Percentiles rank a stretch among this genome's conserved stretches.
Conservation (phyloP, 352 stramenopile genomes). For the Phytophthora foliorum region DNA sequence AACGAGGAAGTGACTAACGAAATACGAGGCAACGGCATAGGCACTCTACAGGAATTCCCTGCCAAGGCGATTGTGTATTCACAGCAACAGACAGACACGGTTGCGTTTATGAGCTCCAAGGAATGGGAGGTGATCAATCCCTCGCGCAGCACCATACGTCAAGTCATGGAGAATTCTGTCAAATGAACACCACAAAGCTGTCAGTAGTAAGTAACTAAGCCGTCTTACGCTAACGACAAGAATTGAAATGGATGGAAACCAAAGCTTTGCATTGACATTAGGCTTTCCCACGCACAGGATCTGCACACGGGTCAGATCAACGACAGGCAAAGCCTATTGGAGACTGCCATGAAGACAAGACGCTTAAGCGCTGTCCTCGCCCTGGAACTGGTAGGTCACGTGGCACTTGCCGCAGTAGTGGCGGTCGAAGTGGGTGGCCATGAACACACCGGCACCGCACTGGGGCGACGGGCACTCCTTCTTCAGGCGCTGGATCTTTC, state of each 20-base stretch:
- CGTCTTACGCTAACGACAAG: neutral
- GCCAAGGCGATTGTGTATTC: conserved; percentile 76
- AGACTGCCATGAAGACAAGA: conserved; percentile 27
- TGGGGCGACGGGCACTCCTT: conserved; percentile 97
- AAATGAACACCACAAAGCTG: conserved; percentile 1
- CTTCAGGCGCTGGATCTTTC: conserved; percentile 97
- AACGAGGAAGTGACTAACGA: conserved; percentile 32
- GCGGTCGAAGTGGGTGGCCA: conserved; percentile 99
- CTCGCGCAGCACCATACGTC: conserved; percentile 58
- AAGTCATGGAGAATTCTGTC: conserved; percentile 55
- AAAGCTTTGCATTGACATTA: conserved; percentile 52
- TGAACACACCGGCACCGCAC: conserved; percentile 99
- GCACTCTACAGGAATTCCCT: conserved; percentile 47
- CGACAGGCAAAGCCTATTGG: conserved; percentile 26
- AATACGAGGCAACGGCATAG: conserved; percentile 13
- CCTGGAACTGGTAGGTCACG: conserved; percentile 96
- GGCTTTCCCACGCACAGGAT: conserved; percentile 1
- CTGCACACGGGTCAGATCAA: conserved; percentile 9
- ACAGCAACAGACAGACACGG: conserved; percentile 50
- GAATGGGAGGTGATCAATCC: conserved; percentile 79
- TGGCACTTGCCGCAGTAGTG: conserved; percentile 99
- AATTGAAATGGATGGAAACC: conserved; percentile 45
- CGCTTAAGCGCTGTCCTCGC: conserved; percentile 71
- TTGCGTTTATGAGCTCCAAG: conserved; percentile 69
- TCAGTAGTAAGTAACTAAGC: conserved; percentile 1